Conservation (phyloP, 805 yeast genomes). For the Metschnikowia peoriensis region DNA sequence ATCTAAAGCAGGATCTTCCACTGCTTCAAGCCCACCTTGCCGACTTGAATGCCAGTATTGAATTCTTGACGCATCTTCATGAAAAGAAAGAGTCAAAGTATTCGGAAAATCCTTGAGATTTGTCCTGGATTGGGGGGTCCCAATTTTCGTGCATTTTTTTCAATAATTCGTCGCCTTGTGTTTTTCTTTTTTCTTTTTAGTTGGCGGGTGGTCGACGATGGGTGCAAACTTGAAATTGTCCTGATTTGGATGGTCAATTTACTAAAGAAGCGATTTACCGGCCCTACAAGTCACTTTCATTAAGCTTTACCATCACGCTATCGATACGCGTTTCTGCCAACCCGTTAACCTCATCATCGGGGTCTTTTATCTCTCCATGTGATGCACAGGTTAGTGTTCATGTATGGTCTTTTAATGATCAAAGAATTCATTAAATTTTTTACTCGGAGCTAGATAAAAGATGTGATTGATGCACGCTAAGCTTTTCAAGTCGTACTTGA, state of each 20-base stretch:
- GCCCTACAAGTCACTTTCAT: slow-evolving; percentile 62
- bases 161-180: too few relatives aligned
- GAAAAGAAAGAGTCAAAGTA: slow-evolving; percentile 4
- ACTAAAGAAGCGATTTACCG: slow-evolving; percentile 57
- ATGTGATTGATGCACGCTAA: too few relatives aligned
- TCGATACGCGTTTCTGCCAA: slow-evolving; percentile 76
- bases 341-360: slow-evolving; percentile 74
- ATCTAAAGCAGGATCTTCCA: slow-evolving; percentile 38
- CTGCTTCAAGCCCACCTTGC: slow-evolving; percentile 34
- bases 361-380: slow-evolving; percentile 66
- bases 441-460: too few relatives aligned
- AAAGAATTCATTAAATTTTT: too few relatives aligned
- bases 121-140: too few relatives aligned
- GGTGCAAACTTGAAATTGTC: slow-evolving; percentile 43
- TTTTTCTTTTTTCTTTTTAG: too few relatives aligned
- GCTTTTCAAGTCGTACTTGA: too few relatives aligned
- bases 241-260: slow-evolving; percentile 42
- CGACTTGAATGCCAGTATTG: slow-evolving; percentile 30
- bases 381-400: too few relatives aligned
- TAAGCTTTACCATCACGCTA: slow-evolving; percentile 59
- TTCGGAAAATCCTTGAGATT: too few relatives aligned
- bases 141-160: too few relatives aligned
- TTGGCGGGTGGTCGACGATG: slow-evolving; percentile 31
- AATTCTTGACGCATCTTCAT: slow-evolving; percentile 23
- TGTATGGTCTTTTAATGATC: too few relatives aligned